Conservation (phyloP, 176 grass and related monocot species). For the Secale cereale region DNA sequence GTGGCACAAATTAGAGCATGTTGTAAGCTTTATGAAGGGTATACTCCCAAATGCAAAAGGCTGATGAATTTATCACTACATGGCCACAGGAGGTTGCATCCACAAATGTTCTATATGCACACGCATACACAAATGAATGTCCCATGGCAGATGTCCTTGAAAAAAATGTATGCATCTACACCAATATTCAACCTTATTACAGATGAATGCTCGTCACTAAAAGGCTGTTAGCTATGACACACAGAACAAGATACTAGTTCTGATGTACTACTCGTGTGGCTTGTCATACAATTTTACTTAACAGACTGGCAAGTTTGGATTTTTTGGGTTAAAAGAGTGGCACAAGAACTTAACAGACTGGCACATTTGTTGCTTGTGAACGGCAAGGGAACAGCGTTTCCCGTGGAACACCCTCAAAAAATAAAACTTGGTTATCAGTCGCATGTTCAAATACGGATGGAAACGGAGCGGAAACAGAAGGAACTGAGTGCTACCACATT, state of each 20-base stretch:
- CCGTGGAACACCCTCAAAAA: too few species aligned
- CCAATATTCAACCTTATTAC: neutral
- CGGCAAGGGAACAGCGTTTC: too few species aligned
- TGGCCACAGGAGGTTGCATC: neutral
- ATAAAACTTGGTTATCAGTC: neutral
- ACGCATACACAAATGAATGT: neutral
- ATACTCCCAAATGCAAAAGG: neutral
- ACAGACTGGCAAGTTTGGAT: neutral
- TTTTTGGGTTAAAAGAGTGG: neutral
- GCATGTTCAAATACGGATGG: too few species aligned
- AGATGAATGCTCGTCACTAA: constrained; percentile 2
- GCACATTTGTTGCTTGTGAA: too few species aligned
- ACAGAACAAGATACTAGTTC: neutral
- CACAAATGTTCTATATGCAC: neutral
- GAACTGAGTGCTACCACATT: too few species aligned
- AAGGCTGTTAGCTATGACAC: neutral
- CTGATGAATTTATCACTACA: neutral
- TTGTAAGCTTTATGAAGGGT: neutral
- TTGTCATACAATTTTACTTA: neutral
- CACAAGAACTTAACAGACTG: neutral
- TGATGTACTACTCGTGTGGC: neutral
- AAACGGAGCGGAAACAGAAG: too few species aligned
- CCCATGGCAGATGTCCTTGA: neutral
- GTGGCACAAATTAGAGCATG: neutral
- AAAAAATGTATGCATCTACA: neutral